Evolutionary conservation across 1,139 yeast genomes (phyloP), one percentile per base, ranked within the genome.

Genomic region (Blastobotrys petasosporus): DNA sequence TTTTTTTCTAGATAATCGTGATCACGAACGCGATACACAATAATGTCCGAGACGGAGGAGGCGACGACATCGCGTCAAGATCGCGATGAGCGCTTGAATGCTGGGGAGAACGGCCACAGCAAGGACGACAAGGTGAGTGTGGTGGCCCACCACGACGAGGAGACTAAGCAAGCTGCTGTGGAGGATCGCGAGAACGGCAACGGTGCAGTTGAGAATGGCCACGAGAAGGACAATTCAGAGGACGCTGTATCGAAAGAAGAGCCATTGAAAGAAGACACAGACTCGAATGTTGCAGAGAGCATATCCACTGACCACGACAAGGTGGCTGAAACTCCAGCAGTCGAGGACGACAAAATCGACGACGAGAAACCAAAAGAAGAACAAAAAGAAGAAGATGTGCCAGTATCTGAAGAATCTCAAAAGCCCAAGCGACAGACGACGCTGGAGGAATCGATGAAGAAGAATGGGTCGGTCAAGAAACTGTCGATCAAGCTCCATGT

Each of bases 401-500:
- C 23, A 16, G 32, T 32, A 30, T 31, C 31, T 6, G 28, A 13
- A 4, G 33, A 32, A 11, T 34, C 33, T 13, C 33, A 34, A 17
- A 35, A 35, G 31, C 28, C 31, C 12, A 32, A 42, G 36, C 41
- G 38, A 4, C 46, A 42, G 33, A 38, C 29, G 34, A 42, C 46
- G 17, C 33, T 42, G 30, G 41, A 38, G 11, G 46, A 17, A 13
- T 38, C 36, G 45, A 36, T 12, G 37, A 20, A 8, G 32, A 35
- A 35, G 32, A 25, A 16, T 32, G 32, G 23, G 25, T 28, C 30
- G 12, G 36, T 17, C 6, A 33, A 7, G 39, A 25, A 29, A 25
- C 33, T 17, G n/a, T 32, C 28, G 20, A 31, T 32, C 37, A 30
- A 7, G 13, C 42, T 17, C 29, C 28, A 7, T 23, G 25, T 36